A percentile compares a stretch with the other conserved stretches of the same genome.
Evolutionary conservation across 768 basidiomycete genomes (phyloP).

Genomic region (Botryobasidium botryosum): DNA sequence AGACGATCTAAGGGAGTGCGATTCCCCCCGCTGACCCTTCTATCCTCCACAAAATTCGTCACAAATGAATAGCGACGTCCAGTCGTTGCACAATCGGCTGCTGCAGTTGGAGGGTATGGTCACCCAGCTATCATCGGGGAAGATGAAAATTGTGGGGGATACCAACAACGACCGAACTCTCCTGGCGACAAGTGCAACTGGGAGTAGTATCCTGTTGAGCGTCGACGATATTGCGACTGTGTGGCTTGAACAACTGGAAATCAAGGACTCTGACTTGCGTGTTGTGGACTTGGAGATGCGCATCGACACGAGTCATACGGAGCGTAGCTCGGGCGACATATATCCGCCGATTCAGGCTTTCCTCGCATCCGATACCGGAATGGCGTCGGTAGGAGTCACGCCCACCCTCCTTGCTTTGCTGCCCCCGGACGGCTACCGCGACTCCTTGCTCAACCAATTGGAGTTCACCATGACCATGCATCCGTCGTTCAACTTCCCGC

Average conservation of each 20-base stretch:
- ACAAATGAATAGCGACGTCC: conserved; percentile 52
- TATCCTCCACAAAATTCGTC: no score
- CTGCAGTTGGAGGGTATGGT: conserved; percentile 41
- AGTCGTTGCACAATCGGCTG: conserved; percentile 67
- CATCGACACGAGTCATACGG: no score
- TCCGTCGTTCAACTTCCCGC: conserved; percentile 33
- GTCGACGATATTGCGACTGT: conserved; percentile 40
- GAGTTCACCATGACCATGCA: conserved; percentile 30
- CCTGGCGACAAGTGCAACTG: conserved; percentile 24
- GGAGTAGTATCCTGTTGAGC: conserved; percentile 35
- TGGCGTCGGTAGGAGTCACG: conserved; percentile 22
- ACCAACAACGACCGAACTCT: conserved; percentile 25
- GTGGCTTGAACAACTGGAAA: conserved; percentile 42
- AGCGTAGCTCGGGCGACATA: conserved; percentile 41
- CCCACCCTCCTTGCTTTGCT: conserved; percentile 25
- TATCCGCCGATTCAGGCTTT: conserved; percentile 15
- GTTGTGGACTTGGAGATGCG: no score
- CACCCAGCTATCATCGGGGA: no score
- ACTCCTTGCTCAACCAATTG: conserved; percentile 24
- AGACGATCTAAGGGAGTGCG: no score
- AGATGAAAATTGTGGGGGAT: no score
- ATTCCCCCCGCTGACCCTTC: no score
- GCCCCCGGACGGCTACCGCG: conserved; percentile 23
- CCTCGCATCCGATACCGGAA: not conserved
- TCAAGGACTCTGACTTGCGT: conserved; percentile 11